Base-by-base conservation (phyloP, 345 rosid species). In the Eucalyptus tenuipes region DNA sequence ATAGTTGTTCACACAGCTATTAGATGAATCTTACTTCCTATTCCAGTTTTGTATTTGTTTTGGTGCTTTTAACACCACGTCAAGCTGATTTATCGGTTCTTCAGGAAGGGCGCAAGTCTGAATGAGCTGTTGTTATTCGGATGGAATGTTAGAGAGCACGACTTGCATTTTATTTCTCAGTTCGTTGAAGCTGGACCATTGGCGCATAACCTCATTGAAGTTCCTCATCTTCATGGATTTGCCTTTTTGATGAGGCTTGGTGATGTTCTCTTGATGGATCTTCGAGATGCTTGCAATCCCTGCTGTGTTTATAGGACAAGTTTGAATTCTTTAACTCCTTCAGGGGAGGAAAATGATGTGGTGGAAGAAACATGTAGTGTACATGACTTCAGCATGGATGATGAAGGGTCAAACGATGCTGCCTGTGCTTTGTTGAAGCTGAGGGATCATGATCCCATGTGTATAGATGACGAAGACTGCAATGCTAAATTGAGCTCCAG, bases 371-470 rank as follows among this genome's bases (percentile, higher is more conserved):
- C 96, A 75, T 95, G 92, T 90, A 93, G 93, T 88, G 93, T 92
- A 88, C 94, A 94, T 92, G 99, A 98, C 92, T 49, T 85, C 48
- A 53, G 68, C 42, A 92, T 93, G 90, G 99, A 98, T 85, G 99
- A 98, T 94, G 99, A 97, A 89, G 97, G 99, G 88, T 94, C 95
- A 90, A 96, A 94, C 90, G 99, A 97, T 95, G 99, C 98, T 93
- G 99, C 97, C 81, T 93, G 95, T 91, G 99, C 99, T 91, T 93
- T 98, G 91, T 90, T 98, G 91, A 95, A 95, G 92, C 95, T 98
- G 91, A 94, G 96, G 87, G 99, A 97, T 93, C 94, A 93, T 93
- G 99, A 97, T 93, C 99, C 99, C 89, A 98, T 98, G 99, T 97
- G 97, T 92, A 95, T 97, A 91, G 99, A 98, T 90, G 89, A 92